Base-by-base conservation (phyloP, 2,329 filamentous ascomycete species). In the Sclerotinia glacialis region DNA sequence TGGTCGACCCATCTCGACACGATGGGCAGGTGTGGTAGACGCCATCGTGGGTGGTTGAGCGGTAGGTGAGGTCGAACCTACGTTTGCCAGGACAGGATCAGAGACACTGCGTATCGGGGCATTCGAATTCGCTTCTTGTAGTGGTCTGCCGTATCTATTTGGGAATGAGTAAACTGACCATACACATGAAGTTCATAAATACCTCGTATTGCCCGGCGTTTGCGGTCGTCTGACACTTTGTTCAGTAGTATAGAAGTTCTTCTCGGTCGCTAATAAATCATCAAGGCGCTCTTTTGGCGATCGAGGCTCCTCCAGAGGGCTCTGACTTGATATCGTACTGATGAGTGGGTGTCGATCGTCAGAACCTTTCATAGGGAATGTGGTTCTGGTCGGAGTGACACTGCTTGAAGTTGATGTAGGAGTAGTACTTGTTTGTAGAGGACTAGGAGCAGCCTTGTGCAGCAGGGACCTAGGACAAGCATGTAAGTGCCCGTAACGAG, bases 251-350 rank as follows among this genome's bases (percentile, higher is more conserved):
- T 76, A 77, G 65, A 76, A 75, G 60, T 65, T 75, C 67, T 72
- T 74, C 67, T 77, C 74, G n/a, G 74, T 73, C 59, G 76, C 76
- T 59, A 76, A 64, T 26, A 76, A 68, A 66, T 77, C 75, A 71
- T 77, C 74, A 60, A 76, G 72, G 70, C 72, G 74, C 67, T 77
- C 75, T 66, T 75, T 75, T 14, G 76, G 75, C 52, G 74, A 77
- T 62, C 70, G 72, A 65, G 75, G 73, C 65, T 69, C 61, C 66
- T 73, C 71, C 34, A 67, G 66, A 28, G 65, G 63, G 46, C 56
- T 71, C 11, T 68, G 68, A 54, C 66, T 65, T 52, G 46, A 40
- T 68, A 66, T 55, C 50, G 67, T 68, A 56, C 52, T 64, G 60
- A 69, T 64, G 49, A 72, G 71, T 52, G 70, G 47, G 58, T 68